Evolutionary conservation across 2,329 filamentous ascomycete species (phyloP).

Genomic region (Fusarium sp.): DNA sequence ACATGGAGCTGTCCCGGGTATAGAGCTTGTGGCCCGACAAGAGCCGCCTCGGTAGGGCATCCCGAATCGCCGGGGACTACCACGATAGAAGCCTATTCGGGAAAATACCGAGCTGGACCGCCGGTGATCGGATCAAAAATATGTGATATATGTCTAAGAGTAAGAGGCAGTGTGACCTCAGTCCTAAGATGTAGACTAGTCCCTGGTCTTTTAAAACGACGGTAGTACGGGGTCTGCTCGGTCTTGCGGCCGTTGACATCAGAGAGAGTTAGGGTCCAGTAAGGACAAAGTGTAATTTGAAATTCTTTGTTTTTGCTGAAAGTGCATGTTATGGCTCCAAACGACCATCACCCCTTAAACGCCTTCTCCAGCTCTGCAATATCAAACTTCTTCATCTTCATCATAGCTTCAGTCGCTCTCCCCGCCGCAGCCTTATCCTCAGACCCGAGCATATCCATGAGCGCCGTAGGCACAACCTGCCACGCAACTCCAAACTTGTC

Average conservation of each 20-base stretch:
- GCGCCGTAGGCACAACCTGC: conserved; percentile 55
- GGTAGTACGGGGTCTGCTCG: neutral
- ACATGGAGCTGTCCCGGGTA: neutral
- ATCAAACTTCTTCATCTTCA: conserved; percentile 56
- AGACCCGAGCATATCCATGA: conserved; percentile 49
- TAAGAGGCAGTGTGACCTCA: neutral
- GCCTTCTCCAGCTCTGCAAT: conserved; percentile 51
- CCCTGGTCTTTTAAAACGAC: neutral
- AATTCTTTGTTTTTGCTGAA: neutral
- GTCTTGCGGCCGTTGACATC: neutral
- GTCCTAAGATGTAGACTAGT: neutral
- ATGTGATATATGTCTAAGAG: neutral
- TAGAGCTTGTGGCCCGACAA: conserved; percentile 1
- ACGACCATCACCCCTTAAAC: conserved; percentile 25
- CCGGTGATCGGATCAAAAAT: conserved; percentile 14
- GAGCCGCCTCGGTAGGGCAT: conserved; percentile 18
- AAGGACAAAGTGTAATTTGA: neutral
- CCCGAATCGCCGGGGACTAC: neutral
- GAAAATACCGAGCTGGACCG: conserved; percentile 6
- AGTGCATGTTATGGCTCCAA: too few species aligned
- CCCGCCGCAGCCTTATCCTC: conserved; percentile 48
- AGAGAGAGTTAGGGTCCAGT: neutral
- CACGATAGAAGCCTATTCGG: conserved; percentile 5
- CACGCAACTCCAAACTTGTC: conserved; percentile 58
- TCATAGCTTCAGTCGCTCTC: conserved; percentile 49